Evolutionary conservation across 1,139 yeast species (phyloP).

Genomic region (Blastobotrys petasosporus): DNA sequence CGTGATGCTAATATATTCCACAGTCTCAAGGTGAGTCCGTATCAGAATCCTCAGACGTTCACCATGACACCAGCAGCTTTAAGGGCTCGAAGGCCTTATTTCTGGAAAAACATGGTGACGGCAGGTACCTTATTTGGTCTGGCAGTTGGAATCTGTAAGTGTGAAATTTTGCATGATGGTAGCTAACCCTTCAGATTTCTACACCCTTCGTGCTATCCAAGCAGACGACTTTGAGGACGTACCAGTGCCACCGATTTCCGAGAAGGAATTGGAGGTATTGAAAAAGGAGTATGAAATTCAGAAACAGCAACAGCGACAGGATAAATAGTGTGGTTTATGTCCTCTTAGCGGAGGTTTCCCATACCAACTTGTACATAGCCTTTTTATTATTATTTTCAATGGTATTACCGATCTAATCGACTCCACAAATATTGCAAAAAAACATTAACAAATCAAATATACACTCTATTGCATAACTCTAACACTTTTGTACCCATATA

Average conservation of each 20-base stretch:
- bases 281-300: constrained; percentile 22
- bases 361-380: neutral
- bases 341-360: neutral
- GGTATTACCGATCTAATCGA: neutral
- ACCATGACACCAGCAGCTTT: constrained; percentile 92
- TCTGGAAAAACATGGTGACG: constrained; percentile 65
- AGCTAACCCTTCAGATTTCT: constrained; percentile 32
- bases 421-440: neutral
- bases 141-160: constrained; percentile 59
- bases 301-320: neutral
- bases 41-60: constrained; percentile 71
- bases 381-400: neutral
- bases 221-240: constrained; percentile 84
- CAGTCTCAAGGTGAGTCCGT: constrained; percentile 38
- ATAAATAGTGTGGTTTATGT: neutral
- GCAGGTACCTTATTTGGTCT: constrained; percentile 54
- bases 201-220: constrained; percentile 66
- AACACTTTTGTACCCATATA: neutral
- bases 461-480: neutral
- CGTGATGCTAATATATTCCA: neutral
- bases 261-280: constrained; percentile 64
- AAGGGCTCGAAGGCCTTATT: constrained; percentile 81
- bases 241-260: constrained; percentile 88
- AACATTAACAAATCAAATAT: neutral
- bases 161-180: neutral